These are phyloP conservation scores for Phytophthora cryptogea DNA, from an alignment of 352 stramenopile species.

Conservation along the genomic window DNA sequence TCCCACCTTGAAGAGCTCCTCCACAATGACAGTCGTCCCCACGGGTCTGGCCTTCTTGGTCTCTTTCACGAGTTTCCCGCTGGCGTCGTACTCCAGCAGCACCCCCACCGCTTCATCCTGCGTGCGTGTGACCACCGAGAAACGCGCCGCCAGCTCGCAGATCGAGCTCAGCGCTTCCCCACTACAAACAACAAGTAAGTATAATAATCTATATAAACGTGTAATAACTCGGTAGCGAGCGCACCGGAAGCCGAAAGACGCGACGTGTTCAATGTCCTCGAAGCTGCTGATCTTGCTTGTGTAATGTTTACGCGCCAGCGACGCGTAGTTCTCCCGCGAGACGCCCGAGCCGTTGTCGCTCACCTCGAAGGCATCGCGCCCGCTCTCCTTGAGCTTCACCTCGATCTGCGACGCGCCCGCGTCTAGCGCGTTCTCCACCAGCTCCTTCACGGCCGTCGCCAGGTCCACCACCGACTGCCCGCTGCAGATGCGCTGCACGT, in stretches of 20 bases:
- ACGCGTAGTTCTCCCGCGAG: constrained; percentile 62
- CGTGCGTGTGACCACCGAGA: constrained; percentile 91
- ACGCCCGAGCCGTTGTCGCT: constrained; percentile 95
- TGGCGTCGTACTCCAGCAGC: constrained; percentile 82
- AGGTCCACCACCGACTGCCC: constrained; percentile 97
- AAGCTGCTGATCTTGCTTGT: constrained; percentile 97
- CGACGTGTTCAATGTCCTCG: constrained; percentile 90
- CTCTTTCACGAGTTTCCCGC: constrained; percentile 66
- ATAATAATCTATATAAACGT: constrained; percentile 5
- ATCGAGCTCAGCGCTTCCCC: constrained; percentile 97
- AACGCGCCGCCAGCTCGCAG: constrained; percentile 85
- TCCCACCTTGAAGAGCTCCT: constrained; percentile 89
- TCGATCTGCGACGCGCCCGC: constrained; percentile 76
- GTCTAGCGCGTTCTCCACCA: constrained; percentile 95
- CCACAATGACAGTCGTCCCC: constrained; percentile 94
- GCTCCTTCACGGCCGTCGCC: constrained; percentile 96
- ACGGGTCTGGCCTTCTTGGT: constrained; percentile 68
- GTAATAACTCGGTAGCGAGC: neutral
- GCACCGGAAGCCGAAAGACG: constrained; percentile 95
- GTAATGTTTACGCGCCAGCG: constrained; percentile 92
- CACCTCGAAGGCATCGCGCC: constrained; percentile 94
- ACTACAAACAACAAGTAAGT: constrained; percentile 27
- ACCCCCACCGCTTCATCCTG: constrained; percentile 72
- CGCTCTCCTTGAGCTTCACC: constrained; percentile 92
- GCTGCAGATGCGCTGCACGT: constrained; percentile 77